A percentile compares a stretch with the other conserved stretches of the same genome.
Evolutionary conservation across 345 rosid genomes (phyloP).

Genomic region (Clausena lansium): DNA sequence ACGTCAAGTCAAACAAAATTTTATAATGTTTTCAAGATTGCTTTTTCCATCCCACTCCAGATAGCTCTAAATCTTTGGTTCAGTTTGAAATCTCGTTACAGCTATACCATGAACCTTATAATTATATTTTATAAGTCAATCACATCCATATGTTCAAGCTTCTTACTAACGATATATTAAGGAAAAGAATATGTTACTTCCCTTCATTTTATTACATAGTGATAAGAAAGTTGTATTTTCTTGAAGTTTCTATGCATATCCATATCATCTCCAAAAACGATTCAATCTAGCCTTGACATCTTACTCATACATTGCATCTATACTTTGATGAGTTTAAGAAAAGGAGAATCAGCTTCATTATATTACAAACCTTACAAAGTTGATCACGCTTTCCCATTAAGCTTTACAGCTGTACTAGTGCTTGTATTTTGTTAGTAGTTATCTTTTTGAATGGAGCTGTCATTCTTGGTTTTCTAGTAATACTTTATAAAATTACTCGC

Average conservation of each 20-base stretch:
- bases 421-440: not conserved
- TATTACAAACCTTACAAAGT: not conserved
- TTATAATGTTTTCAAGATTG: not conserved
- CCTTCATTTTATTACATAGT: not conserved
- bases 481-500: not conserved
- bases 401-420: conserved; percentile 23
- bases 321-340: not conserved
- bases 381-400: not conserved
- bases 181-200: not conserved
- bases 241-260: not conserved
- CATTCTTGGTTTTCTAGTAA: not conserved
- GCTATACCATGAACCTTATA: not conserved
- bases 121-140: no score
- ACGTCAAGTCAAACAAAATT: not conserved
- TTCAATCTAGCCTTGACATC: not conserved
- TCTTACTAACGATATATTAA: not conserved
- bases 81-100: not conserved
- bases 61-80: not conserved
- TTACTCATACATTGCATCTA: conserved; percentile 18
- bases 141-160: not conserved
- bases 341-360: not conserved
- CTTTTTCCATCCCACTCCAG: not conserved
- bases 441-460: not conserved
- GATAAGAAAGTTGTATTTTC: not conserved
- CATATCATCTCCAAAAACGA: not conserved